Evolutionary conservation across 2,329 filamentous ascomycete genomes (phyloP).

Genomic region (Colletotrichum coccodes): DNA sequence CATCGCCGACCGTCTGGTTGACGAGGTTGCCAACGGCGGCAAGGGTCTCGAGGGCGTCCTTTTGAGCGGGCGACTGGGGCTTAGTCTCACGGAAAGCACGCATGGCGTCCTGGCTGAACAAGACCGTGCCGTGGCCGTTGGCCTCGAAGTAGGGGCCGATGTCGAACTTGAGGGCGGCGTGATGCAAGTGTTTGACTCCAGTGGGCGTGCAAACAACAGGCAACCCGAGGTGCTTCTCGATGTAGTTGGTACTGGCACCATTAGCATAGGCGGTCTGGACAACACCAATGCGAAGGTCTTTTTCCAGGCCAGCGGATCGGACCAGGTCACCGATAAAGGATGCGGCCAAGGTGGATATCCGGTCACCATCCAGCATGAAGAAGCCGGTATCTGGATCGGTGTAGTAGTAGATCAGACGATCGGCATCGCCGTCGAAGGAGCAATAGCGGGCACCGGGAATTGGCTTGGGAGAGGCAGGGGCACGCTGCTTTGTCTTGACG

Average conservation of each 20-base stretch:
- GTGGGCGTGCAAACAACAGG: constrained; percentile 94
- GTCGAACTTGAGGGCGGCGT: constrained; percentile 94
- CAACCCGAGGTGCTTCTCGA: constrained; percentile 86
- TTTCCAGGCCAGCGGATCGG: constrained; percentile 79
- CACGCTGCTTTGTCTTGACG: constrained; percentile 96
- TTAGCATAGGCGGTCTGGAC: constrained; percentile 99
- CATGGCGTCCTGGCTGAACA: constrained; percentile 88
- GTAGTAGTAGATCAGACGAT: constrained; percentile 96
- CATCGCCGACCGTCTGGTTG: constrained; percentile 98
- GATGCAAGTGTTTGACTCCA: constrained; percentile 97
- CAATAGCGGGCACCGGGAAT: constrained; percentile 82
- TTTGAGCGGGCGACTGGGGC: constrained; percentile 91
- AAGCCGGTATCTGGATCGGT: constrained; percentile 84
- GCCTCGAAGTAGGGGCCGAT: constrained; percentile 99
- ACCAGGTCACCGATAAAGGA: constrained; percentile 93
- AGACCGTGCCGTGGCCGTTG: constrained; percentile 95
- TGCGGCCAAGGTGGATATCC: constrained; percentile 93
- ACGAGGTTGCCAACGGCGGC: constrained; percentile 88
- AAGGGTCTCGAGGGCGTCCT: constrained; percentile 87
- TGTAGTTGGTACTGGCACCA: constrained; percentile 91
- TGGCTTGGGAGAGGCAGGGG: constrained; percentile 84
- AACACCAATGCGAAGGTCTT: constrained; percentile 89
- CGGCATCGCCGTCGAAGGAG: constrained; percentile 94
- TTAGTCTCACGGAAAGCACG: constrained; percentile 81
- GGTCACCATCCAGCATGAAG: constrained; percentile 93